Percentiles rank a stretch among this genome's conserved stretches.
phyloP scores from a whole-genome alignment of 75 land plant genomes.

The Selaginella tamariscina region DNA sequence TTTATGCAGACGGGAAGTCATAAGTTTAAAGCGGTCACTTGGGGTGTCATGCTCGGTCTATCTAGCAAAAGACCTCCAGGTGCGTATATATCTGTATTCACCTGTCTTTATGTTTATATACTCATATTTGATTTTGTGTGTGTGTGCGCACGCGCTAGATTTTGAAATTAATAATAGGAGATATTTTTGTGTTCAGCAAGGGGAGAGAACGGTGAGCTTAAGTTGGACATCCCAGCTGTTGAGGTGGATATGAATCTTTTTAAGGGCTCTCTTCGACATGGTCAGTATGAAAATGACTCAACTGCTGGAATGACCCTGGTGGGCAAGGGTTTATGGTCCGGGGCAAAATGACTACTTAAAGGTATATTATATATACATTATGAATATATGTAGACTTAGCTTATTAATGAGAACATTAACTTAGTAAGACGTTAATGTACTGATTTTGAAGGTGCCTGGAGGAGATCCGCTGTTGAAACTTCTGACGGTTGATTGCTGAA shows the following conservation, averaged over 20 bases:
- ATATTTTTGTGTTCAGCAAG: conserved; percentile 15
- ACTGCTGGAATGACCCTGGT: conserved; percentile 1
- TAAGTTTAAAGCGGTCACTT: conserved; percentile 12
- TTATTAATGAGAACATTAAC: no score
- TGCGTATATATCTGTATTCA: conserved; percentile 1
- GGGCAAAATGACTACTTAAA: conserved; percentile 1
- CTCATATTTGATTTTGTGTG: no score
- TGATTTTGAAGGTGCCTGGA: conserved; percentile 23
- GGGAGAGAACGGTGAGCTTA: conserved; percentile 26
- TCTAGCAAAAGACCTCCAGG: conserved; percentile 10
- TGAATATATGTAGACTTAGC: no score
- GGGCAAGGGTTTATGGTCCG: background rate
- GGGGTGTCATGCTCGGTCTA: conserved; percentile 12
- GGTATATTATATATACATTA: no score
- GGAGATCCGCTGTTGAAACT: conserved; percentile 33
- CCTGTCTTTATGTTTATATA: conserved; percentile 4
- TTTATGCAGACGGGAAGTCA: background rate
- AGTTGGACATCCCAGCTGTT: conserved; percentile 24
- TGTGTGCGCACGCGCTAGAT: no score
- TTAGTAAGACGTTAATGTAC: conserved; percentile 4
- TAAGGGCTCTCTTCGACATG: conserved; percentile 37
- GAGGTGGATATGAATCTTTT: conserved; percentile 39
- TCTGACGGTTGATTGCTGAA: conserved; percentile 30
- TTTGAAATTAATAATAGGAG: background rate
- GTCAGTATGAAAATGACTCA: conserved; percentile 31